Evolutionary conservation across 1,284 basidiomycete genomes (phyloP).

Genomic region (Marasmius tenuissimus): DNA sequence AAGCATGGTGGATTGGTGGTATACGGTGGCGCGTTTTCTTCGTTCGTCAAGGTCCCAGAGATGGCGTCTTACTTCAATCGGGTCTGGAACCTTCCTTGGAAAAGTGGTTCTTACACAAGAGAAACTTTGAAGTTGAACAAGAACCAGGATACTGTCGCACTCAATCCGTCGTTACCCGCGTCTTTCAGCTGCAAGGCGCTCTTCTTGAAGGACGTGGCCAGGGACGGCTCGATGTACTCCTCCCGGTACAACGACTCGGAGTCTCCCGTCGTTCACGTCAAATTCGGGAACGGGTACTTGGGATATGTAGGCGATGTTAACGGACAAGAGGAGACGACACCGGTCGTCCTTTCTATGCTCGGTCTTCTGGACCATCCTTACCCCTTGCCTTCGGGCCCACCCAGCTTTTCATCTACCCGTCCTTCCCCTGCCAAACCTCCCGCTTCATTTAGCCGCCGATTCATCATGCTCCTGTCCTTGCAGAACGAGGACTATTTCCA

Average conservation of each 20-base stretch:
- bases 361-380: not conserved
- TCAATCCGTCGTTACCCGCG: constrained; percentile 16
- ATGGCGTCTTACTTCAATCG: constrained; percentile 10
- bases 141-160: not conserved
- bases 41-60: constrained; percentile 2
- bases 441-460: not conserved
- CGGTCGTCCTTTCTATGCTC: not conserved
- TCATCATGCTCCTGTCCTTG: not conserved
- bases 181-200: constrained; percentile 18
- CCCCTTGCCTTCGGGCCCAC: too few species aligned
- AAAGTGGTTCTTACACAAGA: not conserved
- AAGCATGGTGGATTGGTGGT: constrained; percentile 28
- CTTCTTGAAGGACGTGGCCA: constrained; percentile 12
- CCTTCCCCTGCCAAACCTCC: not conserved
- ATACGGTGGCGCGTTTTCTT: constrained; percentile 28
- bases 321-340: constrained; percentile 17
- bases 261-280: constrained; percentile 21
- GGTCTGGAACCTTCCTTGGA: constrained; percentile 21
- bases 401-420: not conserved
- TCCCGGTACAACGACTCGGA: not conserved
- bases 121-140: not conserved
- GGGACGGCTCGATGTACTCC: constrained; percentile 13
- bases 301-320: constrained; percentile 34
- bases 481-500: not conserved
- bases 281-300: constrained; percentile 23